Conservation (phyloP, 306 rosid genomes). For the Leucaena leucocephala region DNA sequence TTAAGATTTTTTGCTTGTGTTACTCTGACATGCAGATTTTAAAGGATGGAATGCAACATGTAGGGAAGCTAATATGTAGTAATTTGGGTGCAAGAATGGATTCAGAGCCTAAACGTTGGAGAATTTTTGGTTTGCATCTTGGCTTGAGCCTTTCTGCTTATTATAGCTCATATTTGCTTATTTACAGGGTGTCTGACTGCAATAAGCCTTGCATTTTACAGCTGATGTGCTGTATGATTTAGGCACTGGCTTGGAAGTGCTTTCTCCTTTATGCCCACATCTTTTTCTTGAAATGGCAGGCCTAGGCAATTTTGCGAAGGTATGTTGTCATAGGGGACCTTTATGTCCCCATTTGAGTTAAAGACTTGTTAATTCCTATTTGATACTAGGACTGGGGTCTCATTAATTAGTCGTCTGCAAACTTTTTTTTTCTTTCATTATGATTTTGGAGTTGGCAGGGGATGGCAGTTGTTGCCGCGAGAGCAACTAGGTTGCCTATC, state of each 20-base stretch:
- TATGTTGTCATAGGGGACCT: conserved; percentile 28
- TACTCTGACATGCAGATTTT: conserved; percentile 57
- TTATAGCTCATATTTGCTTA: conserved; percentile 9
- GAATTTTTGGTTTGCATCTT: conserved; percentile 72
- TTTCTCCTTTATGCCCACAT: conserved; percentile 95
- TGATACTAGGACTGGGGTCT: not conserved
- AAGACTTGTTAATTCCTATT: not conserved
- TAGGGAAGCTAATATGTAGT: conserved; percentile 88
- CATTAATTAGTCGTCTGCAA: conserved; percentile 11
- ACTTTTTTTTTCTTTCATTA: conserved; percentile 10
- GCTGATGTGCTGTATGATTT: conserved; percentile 92
- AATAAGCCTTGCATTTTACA: conserved; percentile 48
- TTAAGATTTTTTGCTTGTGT: conserved; percentile 13
- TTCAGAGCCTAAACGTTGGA: conserved; percentile 94
- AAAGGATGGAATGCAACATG: conserved; percentile 98
- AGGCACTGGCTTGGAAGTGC: conserved; percentile 93
- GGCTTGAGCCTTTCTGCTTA: conserved; percentile 5
- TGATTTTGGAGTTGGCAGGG: conserved; percentile 63
- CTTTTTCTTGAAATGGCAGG: conserved; percentile 97
- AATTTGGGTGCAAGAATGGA: conserved; percentile 98
- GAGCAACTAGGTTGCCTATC: conserved; percentile 98
- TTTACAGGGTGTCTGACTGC: conserved; percentile 39
- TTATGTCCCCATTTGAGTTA: conserved; percentile 5
- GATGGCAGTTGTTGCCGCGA: conserved; percentile 97
- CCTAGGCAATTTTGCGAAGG: conserved; percentile 93